Conservation (phyloP, 148 eudicot species). For the Limonium bicolor region DNA sequence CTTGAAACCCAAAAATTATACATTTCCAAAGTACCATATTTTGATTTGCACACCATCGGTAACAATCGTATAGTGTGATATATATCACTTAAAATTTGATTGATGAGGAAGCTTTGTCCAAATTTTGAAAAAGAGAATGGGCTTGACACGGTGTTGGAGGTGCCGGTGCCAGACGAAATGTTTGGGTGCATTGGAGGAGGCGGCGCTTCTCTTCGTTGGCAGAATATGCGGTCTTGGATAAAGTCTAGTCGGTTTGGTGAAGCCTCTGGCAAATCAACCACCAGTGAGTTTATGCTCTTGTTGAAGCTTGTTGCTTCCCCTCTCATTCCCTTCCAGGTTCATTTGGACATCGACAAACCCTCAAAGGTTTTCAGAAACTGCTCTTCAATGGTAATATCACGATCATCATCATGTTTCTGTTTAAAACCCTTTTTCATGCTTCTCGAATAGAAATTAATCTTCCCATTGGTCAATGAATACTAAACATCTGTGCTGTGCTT, state of each 20-base stretch:
- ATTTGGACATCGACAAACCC: background rate
- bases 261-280: background rate
- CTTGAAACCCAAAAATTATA: background rate
- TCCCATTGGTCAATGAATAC: too few relatives aligned
- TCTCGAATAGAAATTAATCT: too few relatives aligned
- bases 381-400: slow-evolving; percentile 6
- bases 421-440: too few relatives aligned
- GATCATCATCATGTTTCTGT: too few relatives aligned
- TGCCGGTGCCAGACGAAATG: slow-evolving; percentile 87
- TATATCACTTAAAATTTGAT: background rate
- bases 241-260: slow-evolving; percentile 12
- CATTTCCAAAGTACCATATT: background rate
- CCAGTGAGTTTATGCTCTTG: slow-evolving; percentile 1
- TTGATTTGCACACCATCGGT: too few relatives aligned
- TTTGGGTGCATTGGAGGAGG: slow-evolving; percentile 11
- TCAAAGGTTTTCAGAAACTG: slow-evolving; percentile 1
- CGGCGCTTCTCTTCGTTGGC: slow-evolving; percentile 32
- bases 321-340: slow-evolving; percentile 3
- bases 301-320: slow-evolving; percentile 1
- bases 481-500: too few relatives aligned
- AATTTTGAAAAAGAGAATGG: slow-evolving; percentile 69
- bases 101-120: slow-evolving; percentile 80
- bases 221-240: slow-evolving; percentile 62
- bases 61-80: too few relatives aligned
- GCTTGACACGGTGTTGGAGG: slow-evolving; percentile 85